Evolutionary conservation across 331 rosid genomes (phyloP).

Genomic region (Telfairia occidentalis): DNA sequence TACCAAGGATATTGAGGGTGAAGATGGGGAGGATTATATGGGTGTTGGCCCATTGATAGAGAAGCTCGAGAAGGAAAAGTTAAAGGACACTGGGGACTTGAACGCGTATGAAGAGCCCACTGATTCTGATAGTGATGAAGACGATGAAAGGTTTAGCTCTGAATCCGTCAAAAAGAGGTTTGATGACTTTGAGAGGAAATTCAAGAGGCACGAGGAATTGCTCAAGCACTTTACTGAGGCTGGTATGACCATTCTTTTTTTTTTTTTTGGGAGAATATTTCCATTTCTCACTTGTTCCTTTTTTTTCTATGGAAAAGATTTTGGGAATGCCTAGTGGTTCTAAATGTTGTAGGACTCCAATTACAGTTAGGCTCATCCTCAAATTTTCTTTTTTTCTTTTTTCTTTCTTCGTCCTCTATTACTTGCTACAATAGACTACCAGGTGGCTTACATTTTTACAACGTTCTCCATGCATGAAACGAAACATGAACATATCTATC

Average conservation of each 20-base stretch:
- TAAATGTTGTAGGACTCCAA: neutral
- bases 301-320: neutral
- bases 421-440: neutral
- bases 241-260: slow-evolving; percentile 20
- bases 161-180: slow-evolving; percentile 33
- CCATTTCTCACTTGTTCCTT: neutral
- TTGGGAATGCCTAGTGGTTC: neutral
- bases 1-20: slow-evolving; percentile 67
- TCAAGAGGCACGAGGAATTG: slow-evolving; percentile 47
- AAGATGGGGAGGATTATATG: slow-evolving; percentile 50
- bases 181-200: slow-evolving; percentile 50
- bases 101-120: slow-evolving; percentile 47
- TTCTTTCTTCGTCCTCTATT: neutral
- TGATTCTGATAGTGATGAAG: slow-evolving; percentile 74
- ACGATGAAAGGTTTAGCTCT: slow-evolving; percentile 35
- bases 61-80: slow-evolving; percentile 46
- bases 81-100: slow-evolving; percentile 25
- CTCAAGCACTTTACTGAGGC: slow-evolving; percentile 40
- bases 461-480: neutral
- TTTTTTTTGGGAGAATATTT: neutral
- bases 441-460: neutral
- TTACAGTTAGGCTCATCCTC: neutral
- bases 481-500: neutral
- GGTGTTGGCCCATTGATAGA: slow-evolving; percentile 46
- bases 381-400: neutral